Evolutionary conservation across 1,284 basidiomycete species (phyloP), one percentile per base, ranked within the genome.

Genomic region (Pseudozyma pruni): DNA sequence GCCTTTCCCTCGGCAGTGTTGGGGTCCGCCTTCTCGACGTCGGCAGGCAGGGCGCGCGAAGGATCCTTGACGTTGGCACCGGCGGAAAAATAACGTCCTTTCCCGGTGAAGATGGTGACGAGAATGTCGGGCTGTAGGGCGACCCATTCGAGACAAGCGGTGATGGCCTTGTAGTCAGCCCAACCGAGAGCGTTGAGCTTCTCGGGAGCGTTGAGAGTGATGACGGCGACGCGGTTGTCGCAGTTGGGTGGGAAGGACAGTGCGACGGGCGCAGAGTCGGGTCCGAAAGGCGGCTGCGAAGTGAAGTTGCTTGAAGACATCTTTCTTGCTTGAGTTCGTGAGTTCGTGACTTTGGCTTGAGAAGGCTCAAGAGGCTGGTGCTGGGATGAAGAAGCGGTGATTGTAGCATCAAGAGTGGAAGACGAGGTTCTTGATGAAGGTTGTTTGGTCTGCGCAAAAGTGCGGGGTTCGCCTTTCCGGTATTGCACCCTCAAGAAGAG

Each of bases 61-160:
- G 72, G 61, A 22, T 76, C 74, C 20, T 68, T 59, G 39, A 76
- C 59, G 27, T 75, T 56, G 33, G 74, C 74, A 4, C 74, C 74
- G 5, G 74, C 63, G 13, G 66, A 71, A 31, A 70, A 76, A 62
- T 72, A 76, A 5, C 75, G 44, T 14, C 75, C 75, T 17, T 51
- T 59, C 23, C 62, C 75, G 19, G 75, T 75, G 23, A 76, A 52
- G 17, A 76, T 55, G 25, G 64, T 69, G 33, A 76, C 50, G 11
- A 67, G 34, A 23, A 76, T 44, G n/a, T 59, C 34, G 4, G 69
- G 57, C 33, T 75, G 72, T 10, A 47, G 27, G 1, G 58, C 53
- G 32, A 76, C 56, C 75, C 73, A 75, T n/a, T 67, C 53, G 16
- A 76, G 56, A n/a, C 32, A 50, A 3, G 41, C 42, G 19, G 62